These are phyloP conservation scores for Hyphopichia homilentoma DNA, from an alignment of 805 yeast genomes.

Conservation along the genomic window DNA sequence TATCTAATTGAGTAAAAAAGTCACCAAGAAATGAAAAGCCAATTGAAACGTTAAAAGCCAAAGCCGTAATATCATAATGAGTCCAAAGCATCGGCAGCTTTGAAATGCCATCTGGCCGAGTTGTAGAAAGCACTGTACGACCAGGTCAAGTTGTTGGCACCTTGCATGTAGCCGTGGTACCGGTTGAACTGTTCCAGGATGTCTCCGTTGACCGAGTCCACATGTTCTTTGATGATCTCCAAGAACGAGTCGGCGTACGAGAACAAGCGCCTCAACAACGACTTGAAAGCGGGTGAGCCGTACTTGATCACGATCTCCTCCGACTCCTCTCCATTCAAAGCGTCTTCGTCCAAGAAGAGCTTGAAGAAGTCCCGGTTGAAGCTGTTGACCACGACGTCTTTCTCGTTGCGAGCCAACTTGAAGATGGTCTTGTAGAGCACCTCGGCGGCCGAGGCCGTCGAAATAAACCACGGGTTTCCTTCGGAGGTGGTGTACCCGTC, in stretches of 20 bases:
- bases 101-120: conserved; percentile 61
- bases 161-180: conserved; percentile 79
- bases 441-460: conserved; percentile 69
- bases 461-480: conserved; percentile 93
- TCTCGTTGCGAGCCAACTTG: conserved; percentile 33
- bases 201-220: conserved; percentile 54
- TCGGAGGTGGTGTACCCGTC: conserved; percentile 68
- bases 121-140: conserved; percentile 77
- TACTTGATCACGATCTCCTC: conserved; percentile 22
- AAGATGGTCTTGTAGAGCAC: conserved; percentile 52
- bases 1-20: too few species aligned
- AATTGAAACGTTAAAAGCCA: background rate
- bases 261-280: conserved; percentile 44
- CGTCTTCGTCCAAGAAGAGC: conserved; percentile 25
- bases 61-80: background rate
- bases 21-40: background rate
- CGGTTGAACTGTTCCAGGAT: conserved; percentile 89
- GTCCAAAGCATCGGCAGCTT: conserved; percentile 18
- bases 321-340: conserved; percentile 10
- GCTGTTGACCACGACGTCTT: conserved; percentile 42
- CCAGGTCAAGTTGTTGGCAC: conserved; percentile 89
- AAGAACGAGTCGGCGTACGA: conserved; percentile 66
- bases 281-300: conserved; percentile 43
- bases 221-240: conserved; percentile 54
- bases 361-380: conserved; percentile 25